Evolutionary conservation across 169 alveolate species (phyloP).

Genomic region (Plasmodium coatneyi): DNA sequence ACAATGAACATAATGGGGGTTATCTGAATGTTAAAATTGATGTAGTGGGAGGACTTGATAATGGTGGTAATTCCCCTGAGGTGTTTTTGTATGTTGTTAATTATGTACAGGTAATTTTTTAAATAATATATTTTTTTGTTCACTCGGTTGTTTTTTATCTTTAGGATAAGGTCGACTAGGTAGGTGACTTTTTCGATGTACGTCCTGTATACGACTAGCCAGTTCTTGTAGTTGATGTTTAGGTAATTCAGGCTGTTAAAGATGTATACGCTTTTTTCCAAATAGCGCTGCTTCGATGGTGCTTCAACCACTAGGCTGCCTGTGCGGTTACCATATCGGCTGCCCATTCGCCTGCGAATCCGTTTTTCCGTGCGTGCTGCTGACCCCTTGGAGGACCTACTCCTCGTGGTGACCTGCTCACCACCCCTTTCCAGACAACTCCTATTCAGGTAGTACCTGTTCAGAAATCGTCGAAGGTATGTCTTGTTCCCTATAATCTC

Average conservation of each 20-base stretch:
- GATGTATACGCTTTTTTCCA: slow-evolving; percentile 56
- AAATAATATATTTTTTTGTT: slow-evolving; percentile 24
- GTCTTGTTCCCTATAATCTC: slow-evolving; percentile 35
- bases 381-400: not conserved
- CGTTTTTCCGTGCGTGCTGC: not conserved
- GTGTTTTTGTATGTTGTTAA: slow-evolving; percentile 57
- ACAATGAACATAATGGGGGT: slow-evolving; percentile 62
- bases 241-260: slow-evolving; percentile 59
- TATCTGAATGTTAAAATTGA: slow-evolving; percentile 61
- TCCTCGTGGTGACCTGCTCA: not conserved
- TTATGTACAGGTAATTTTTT: slow-evolving; percentile 56
- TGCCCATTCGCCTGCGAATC: not conserved
- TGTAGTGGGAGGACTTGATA: slow-evolving; percentile 67
- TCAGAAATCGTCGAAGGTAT: not conserved
- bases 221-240: slow-evolving; percentile 70
- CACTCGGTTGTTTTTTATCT: slow-evolving; percentile 39
- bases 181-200: slow-evolving; percentile 60
- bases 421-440: not conserved
- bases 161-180: slow-evolving; percentile 55
- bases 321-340: not conserved
- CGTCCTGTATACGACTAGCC: slow-evolving; percentile 55
- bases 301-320: not conserved
- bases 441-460: slow-evolving; percentile 24
- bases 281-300: not conserved
- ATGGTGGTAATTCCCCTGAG: slow-evolving; percentile 12